Base-by-base conservation (phyloP, 352 stramenopile species). In the Globisporangium spiculum region DNA sequence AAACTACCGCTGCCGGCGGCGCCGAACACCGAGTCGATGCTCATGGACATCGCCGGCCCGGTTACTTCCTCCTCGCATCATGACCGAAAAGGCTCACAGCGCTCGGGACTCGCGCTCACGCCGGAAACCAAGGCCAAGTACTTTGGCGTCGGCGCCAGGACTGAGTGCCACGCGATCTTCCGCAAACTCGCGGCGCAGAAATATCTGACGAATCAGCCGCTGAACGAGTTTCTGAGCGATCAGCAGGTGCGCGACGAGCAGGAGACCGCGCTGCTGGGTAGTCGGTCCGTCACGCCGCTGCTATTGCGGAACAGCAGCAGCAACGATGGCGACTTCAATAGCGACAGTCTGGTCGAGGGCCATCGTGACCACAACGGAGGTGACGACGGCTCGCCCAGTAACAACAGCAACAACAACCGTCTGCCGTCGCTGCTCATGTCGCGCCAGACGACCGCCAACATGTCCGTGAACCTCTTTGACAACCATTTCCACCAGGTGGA, bases 101-200 rank as follows among this genome's bases (percentile, higher is more conserved):
- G 60, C 61, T 66, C 64, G 10, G 38, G 38, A 20, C 66, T 86
- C 34, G 67, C 68, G 7, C 69, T 91, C 48, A 88, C 79, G 2
- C 65, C 74, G 20, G 81, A 92, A 65, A 75, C 69, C 41, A 90
- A 90, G 26, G 78, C 76, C 38, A 89, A 88, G 72, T 92, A 92
- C 67, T 92, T 92, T 68, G 81, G 83, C 18, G 64, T 68, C 4
- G 66, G 53, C 1, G 81, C 83, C 2, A 84, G 80, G 38, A 55
- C 50, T 22, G 81, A 92, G 54, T 88, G 80, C 66, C 80, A 84
- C 66, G 61, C 74, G 27, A 90, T 92, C 65, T 92, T 92, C 65
- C 83, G 83, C 8, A 84, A 88, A 48, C 81, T 92, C 26, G 80
- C 81, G 58, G 72, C 73, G 3, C 83, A 92, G 59, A 90, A 89